Base-by-base conservation (phyloP, 2,329 filamentous ascomycete species). In the Hawksworthiomyces lignivorus region DNA sequence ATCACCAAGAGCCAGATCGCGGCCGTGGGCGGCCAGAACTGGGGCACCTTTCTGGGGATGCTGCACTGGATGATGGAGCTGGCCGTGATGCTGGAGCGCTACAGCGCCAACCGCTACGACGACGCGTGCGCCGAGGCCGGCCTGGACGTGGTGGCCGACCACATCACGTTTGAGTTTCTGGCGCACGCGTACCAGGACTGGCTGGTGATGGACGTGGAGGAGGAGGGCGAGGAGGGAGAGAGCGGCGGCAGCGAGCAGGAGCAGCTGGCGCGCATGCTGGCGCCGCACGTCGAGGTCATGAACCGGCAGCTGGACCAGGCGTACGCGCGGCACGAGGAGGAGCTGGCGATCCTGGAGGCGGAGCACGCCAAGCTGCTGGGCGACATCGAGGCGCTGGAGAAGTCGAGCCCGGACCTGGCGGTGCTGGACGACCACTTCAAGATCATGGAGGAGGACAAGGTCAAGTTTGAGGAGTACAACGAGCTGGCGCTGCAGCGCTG, bases 31-130 rank as follows among this genome's bases (percentile, higher is more conserved):
- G 90, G 89, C 3, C 88, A 95, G 62, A 97, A 97, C 58, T 98
- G 92, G 92, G 84, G 84, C 48, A 92, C 87, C 0, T 97, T 98
- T 56, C 69, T 98, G 11, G 92, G 89, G 0, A 69, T 98, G 59
- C 71, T 98, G 38, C 89, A 98, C 65, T 98, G 92, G 92, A 90
- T 98, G 80, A 95, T 98, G 90, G 89, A 97, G 62, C 70, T 98
- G 39, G 87, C 87, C 5, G 82, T 90, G 52, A 94, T 97, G 82
- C 77, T 97, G 56, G 89, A 97, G 48, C 77, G 84, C 18, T 97
- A 89, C 57, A 70, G 77, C 2, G 62, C 69, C 41, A 83, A 88
- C 45, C 79, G 80, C 35, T 98, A 95, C 60, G 88, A 96, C 51
- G 84, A 95, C 39, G 89, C 88, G 1, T 96, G 88, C 58, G 73